Evolutionary conservation across 805 yeast genomes (phyloP).

Genomic region (Henningerozyma blattae): DNA sequence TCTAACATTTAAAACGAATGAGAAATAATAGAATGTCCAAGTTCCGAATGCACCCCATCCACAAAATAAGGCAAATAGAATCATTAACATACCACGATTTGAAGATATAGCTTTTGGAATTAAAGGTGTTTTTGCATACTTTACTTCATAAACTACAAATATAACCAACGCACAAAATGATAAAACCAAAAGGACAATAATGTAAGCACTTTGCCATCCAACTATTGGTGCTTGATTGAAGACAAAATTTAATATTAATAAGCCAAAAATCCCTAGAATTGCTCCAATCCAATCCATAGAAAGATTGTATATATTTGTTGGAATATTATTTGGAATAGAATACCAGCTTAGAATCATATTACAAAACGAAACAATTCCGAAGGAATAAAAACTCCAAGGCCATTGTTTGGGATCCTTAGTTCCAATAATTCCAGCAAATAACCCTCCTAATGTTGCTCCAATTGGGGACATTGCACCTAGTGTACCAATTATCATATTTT

Average conservation of each 20-base stretch:
- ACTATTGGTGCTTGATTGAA: conserved; percentile 68
- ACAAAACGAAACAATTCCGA: conserved; percentile 11
- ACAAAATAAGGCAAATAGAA: conserved; percentile 37
- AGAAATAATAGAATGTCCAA: conserved; percentile 55
- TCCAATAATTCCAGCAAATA: conserved; percentile 37
- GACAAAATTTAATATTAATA: conserved; percentile 52
- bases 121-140: conserved; percentile 36
- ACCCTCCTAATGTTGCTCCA: conserved; percentile 43
- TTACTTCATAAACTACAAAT: conserved; percentile 40
- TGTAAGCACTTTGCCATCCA: conserved; percentile 54
- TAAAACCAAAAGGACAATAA: conserved; percentile 42
- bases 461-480: conserved; percentile 51
- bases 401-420: conserved; percentile 8
- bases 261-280: conserved; percentile 41
- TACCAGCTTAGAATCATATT: conserved; percentile 11
- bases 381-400: conserved; percentile 23
- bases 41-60: conserved; percentile 78
- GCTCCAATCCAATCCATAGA: conserved; percentile 45
- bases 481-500: conserved; percentile 40
- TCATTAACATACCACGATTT: conserved; percentile 31
- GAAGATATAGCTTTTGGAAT: conserved; percentile 40
- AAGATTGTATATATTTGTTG: conserved; percentile 14
- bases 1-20: conserved; percentile 39
- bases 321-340: conserved; percentile 20
- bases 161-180: conserved; percentile 32